Conservation (phyloP, 371 early-diverging fungal species). For the Mortierella sp. region DNA sequence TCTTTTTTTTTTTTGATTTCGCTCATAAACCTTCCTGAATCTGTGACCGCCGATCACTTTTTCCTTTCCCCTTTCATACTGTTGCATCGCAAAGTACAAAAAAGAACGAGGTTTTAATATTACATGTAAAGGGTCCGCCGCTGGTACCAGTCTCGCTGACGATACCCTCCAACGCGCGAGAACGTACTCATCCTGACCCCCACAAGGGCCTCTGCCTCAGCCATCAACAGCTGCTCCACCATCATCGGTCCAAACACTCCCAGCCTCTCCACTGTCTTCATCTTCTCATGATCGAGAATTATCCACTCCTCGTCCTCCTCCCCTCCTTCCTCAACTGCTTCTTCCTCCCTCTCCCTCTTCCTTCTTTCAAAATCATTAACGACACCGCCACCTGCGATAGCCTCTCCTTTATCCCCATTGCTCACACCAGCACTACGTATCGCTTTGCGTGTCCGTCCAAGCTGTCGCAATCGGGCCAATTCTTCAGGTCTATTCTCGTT, state of each 20-base stretch:
- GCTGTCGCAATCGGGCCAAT: slow-evolving; percentile 24
- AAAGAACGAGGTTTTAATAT: not conserved
- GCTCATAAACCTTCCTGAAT: not conserved
- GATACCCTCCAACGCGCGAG: slow-evolving; percentile 45
- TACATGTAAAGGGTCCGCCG: slow-evolving; percentile 44
- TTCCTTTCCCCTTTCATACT: not conserved
- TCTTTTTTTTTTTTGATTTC: not conserved
- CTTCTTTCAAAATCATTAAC: not conserved
- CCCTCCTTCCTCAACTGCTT: not conserved
- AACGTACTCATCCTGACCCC: slow-evolving; percentile 52
- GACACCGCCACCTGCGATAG: not conserved
- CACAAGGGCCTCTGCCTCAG: slow-evolving; percentile 42
- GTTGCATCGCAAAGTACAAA: too few species aligned
- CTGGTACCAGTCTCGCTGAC: slow-evolving; percentile 46
- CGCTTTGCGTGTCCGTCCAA: slow-evolving; percentile 23
- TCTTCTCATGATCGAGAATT: slow-evolving; percentile 31
- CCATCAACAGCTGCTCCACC: slow-evolving; percentile 50
- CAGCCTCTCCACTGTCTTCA: slow-evolving; percentile 31
- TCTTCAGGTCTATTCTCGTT: slow-evolving; percentile 41
- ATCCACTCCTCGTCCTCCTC: not conserved
- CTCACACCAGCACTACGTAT: not conserved
- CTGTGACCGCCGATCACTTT: slow-evolving; percentile 13
- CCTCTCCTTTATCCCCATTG: not conserved
- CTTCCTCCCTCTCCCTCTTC: not conserved
- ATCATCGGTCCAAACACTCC: slow-evolving; percentile 58